Conservation (phyloP, 108 stramenopile genomes). For the Nitzschia sp. region DNA sequence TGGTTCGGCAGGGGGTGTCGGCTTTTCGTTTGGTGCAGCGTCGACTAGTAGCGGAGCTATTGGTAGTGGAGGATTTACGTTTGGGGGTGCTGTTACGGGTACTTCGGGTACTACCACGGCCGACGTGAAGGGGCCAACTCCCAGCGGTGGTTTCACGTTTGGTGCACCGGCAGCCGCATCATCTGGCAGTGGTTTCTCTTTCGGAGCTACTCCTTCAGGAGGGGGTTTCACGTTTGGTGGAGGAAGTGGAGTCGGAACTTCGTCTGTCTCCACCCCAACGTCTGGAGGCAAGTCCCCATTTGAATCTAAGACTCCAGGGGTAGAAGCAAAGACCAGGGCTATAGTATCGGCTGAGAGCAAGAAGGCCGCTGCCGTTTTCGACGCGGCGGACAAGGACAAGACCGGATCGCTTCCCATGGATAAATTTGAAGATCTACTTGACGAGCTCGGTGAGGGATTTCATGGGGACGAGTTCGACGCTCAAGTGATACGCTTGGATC, state of each 20-base stretch:
- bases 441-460: conserved; percentile 84
- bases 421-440: conserved; percentile 64
- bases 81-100: conserved; percentile 36
- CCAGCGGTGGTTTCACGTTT: conserved; percentile 39
- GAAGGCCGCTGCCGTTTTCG: conserved; percentile 34
- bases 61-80: conserved; percentile 61
- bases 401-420: conserved; percentile 48
- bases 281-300: background rate
- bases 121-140: background rate
- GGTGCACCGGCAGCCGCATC: conserved; percentile 11
- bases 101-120: conserved; percentile 12
- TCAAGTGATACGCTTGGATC: conserved; percentile 64
- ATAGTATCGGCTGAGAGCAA: conserved; percentile 1
- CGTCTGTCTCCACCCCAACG: background rate
- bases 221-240: conserved; percentile 39
- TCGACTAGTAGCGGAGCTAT: conserved; percentile 31
- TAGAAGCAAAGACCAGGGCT: background rate
- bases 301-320: background rate
- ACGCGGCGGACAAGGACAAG: conserved; percentile 44
- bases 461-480: conserved; percentile 79
- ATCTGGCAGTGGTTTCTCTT: conserved; percentile 12
- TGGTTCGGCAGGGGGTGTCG: conserved; percentile 42
- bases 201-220: conserved; percentile 4
- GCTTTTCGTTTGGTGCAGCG: conserved; percentile 55
- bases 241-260: background rate